phyloP scores from a whole-genome alignment of 305 asterid genomes.

The Solanum aculeatissimum region DNA sequence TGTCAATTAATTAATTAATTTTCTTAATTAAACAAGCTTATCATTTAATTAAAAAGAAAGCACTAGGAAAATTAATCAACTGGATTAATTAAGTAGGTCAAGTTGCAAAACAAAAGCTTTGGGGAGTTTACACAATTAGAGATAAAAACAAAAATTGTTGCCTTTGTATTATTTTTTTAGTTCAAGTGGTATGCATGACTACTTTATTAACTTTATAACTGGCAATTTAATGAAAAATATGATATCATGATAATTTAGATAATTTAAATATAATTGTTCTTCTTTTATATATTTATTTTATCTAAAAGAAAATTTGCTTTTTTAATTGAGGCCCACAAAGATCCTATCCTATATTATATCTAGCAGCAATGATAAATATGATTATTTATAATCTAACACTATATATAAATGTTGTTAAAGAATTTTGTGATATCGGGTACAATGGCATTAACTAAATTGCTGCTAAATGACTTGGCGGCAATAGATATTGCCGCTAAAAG shows the following conservation, averaged over 20 bases:
- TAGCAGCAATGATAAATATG: too few species aligned
- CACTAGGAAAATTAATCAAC: background rate
- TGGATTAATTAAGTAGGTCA: background rate
- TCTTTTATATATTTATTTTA: background rate
- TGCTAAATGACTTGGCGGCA: too few species aligned
- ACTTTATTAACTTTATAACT: background rate
- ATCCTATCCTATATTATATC: background rate
- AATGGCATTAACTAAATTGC: too few species aligned
- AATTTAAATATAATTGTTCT: background rate
- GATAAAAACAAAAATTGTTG: background rate
- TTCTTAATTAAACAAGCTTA: background rate
- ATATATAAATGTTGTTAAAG: too few species aligned
- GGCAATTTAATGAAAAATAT: background rate
- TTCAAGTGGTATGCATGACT: background rate
- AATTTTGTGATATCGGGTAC: accelerated
- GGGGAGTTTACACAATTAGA: background rate
- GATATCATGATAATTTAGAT: background rate
- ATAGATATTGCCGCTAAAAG: too few species aligned
- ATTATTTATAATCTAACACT: too few species aligned
- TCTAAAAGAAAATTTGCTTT: background rate
- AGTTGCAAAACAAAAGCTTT: background rate
- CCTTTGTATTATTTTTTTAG: background rate
- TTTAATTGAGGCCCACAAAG: background rate
- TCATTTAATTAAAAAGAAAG: background rate
- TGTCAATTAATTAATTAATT: background rate